Percentiles rank a stretch among this genome's conserved stretches.
Conservation (phyloP, 2,329 filamentous ascomycete genomes). For the Hypoxylon rubiginosum region DNA sequence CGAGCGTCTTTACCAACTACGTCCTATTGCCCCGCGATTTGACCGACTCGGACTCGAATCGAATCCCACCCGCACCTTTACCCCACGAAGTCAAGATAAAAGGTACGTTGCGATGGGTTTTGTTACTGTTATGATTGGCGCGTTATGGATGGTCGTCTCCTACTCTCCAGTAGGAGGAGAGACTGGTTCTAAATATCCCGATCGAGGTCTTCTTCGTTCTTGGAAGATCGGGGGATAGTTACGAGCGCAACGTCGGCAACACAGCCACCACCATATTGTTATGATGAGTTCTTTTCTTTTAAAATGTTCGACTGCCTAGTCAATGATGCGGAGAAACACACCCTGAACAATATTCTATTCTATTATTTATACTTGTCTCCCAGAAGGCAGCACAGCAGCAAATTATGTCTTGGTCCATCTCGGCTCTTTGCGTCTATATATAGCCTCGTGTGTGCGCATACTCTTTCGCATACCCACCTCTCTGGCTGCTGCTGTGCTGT, state of each 20-base stretch:
- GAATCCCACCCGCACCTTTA: not conserved
- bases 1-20: constrained; percentile 15
- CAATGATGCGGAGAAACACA: constrained; percentile 48
- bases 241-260: constrained; percentile 3
- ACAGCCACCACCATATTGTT: constrained; percentile 21
- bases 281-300: constrained; percentile 49
- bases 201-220: constrained; percentile 10
- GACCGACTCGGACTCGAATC: constrained; percentile 20
- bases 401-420: not conserved
- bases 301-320: constrained; percentile 53
- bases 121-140: constrained; percentile 15
- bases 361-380: constrained; percentile 14
- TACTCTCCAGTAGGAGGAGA: constrained; percentile 10
- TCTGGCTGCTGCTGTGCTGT: constrained; percentile 25
- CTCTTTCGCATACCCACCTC: not conserved
- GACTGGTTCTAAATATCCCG: constrained; percentile 10
- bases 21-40: constrained; percentile 29
- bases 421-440: not conserved
- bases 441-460: not conserved
- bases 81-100: constrained; percentile 16
- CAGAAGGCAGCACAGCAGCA: constrained; percentile 20
- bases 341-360: constrained; percentile 45
- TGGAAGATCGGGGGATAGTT: not conserved
- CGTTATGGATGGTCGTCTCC: constrained; percentile 16
- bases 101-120: constrained; percentile 29